Percentiles rank a stretch among this genome's conserved stretches.
These are phyloP conservation scores for Globisporangium paroecandrum DNA, from an alignment of 352 stramenopile genomes.

Conservation along the genomic window DNA sequence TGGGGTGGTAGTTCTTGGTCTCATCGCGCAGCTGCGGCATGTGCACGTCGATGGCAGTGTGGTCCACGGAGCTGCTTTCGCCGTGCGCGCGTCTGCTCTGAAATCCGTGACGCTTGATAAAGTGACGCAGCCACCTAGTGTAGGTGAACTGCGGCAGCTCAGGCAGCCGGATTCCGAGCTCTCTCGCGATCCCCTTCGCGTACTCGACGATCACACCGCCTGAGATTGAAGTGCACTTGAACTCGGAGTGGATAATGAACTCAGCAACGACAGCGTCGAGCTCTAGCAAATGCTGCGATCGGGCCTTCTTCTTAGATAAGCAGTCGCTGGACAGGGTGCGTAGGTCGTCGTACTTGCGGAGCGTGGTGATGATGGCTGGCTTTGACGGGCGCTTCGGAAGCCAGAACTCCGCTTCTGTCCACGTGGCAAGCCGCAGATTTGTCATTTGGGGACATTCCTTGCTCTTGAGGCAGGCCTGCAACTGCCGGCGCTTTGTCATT, in stretches of 20 bases:
- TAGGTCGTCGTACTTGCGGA: neutral
- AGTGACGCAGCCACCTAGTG: no score
- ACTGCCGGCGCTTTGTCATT: conserved; percentile 1
- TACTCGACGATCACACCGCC: no score
- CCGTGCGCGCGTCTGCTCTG: no score
- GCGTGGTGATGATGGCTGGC: neutral
- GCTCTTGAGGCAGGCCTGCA: conserved; percentile 1
- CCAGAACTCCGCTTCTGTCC: neutral
- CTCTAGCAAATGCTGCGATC: neutral
- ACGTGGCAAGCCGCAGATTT: neutral
- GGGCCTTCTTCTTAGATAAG: neutral
- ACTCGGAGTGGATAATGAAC: neutral
- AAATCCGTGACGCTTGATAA: no score
- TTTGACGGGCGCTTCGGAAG: neutral
- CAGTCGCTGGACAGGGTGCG: neutral
- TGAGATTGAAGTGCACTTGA: neutral
- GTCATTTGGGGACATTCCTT: neutral
- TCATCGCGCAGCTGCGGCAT: no score
- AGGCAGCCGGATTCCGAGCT: no score
- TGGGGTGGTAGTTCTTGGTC: no score
- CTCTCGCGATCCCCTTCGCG: no score
- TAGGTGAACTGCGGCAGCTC: no score
- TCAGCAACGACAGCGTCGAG: neutral
- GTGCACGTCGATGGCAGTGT: no score
- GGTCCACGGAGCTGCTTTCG: no score